Conservation (phyloP, 2,329 filamentous ascomycete species). For the Beauveria rudraprayagi region DNA sequence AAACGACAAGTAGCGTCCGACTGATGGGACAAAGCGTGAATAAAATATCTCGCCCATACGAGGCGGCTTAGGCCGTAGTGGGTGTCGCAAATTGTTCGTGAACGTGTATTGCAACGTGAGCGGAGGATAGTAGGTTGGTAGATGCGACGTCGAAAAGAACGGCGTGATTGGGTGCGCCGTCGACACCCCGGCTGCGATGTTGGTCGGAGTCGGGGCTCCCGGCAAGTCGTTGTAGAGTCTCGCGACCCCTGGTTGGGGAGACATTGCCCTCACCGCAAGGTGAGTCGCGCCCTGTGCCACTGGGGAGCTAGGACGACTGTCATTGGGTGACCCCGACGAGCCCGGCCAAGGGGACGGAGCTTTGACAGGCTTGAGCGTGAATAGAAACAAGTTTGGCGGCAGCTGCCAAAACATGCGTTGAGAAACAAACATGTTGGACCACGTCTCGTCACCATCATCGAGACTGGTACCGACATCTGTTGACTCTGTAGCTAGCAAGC, state of each 20-base stretch:
- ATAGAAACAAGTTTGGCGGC: conserved; percentile 78
- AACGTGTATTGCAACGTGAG: conserved; percentile 72
- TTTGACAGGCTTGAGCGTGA: conserved; percentile 61
- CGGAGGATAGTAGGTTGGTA: conserved; percentile 87
- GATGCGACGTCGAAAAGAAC: conserved; percentile 73
- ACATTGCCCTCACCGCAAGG: conserved; percentile 13
- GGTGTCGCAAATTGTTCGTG: conserved; percentile 74
- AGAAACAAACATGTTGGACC: conserved; percentile 72
- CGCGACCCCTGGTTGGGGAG: conserved; percentile 7
- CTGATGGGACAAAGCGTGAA: conserved; percentile 72
- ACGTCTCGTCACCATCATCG: conserved; percentile 56
- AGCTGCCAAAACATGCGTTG: conserved; percentile 86
- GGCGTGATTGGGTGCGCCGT: conserved; percentile 48
- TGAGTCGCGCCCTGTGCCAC: conserved; percentile 23
- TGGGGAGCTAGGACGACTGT: conserved; percentile 48
- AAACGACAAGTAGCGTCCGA: conserved; percentile 81
- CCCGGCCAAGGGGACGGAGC: conserved; percentile 31
- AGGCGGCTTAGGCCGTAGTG: conserved; percentile 78
- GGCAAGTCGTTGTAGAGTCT: conserved; percentile 29
- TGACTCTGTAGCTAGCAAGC: conserved; percentile 68
- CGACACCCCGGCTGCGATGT: conserved; percentile 16
- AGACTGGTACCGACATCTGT: conserved; percentile 62
- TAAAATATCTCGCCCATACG: conserved; percentile 90
- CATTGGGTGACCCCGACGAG: conserved; percentile 46
- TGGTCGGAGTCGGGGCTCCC: conserved; percentile 29